Evolutionary conservation across 176 grass and related monocot species (phyloP), one percentile per base, ranked within the genome.

Genomic region (Olyra latifolia): DNA sequence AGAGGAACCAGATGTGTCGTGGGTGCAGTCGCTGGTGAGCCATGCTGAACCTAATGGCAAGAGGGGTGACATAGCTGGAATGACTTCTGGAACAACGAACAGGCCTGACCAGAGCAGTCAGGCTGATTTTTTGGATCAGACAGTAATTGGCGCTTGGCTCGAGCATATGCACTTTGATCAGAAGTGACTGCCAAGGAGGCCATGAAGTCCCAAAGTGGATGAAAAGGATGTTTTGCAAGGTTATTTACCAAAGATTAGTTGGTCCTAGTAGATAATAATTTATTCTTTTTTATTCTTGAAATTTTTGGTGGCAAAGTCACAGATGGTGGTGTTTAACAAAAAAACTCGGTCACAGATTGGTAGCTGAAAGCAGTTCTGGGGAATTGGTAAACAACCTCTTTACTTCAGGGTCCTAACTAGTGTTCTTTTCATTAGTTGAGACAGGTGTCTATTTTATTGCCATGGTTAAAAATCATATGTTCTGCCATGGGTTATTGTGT

Each of bases 261-360:
- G 50, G 61, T 93, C 84, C 71, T 75, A 79, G 91, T 91, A 97
- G 83, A 94, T 94, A 89, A 84, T 92, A 79, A 80, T 88, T 88
- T 81, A 85, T 90, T 95, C 73, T 88, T 93, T 89, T 82, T 63
- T 32, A 81, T 89, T 84, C 82, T 88, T 93, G 19, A 85, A 65
- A 83, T 85, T 88, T 91, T 93, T 88, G 63, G 73, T 88, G 73
- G 61, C 79, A 72, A 88, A 82, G 57, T 77, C 57, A 66, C 63
- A 81, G 76, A 59, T 71, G 88, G 87, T 76, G 63, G 68, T 94
- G 78, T 80, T 91, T 20, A 71, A 24, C 53, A 80, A 80, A 80
- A 76, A 65, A 45, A 71, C 69, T 80, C 5, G 46, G 47, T 89
- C 71, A 63, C 70, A 80, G 54, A 71, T 81, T 85, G 77, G 82